A percentile compares a stretch with the other conserved stretches of the same genome.
These are phyloP conservation scores for Cercospora sojina DNA, from an alignment of 2,329 filamentous ascomycete genomes.

Conservation along the genomic window DNA sequence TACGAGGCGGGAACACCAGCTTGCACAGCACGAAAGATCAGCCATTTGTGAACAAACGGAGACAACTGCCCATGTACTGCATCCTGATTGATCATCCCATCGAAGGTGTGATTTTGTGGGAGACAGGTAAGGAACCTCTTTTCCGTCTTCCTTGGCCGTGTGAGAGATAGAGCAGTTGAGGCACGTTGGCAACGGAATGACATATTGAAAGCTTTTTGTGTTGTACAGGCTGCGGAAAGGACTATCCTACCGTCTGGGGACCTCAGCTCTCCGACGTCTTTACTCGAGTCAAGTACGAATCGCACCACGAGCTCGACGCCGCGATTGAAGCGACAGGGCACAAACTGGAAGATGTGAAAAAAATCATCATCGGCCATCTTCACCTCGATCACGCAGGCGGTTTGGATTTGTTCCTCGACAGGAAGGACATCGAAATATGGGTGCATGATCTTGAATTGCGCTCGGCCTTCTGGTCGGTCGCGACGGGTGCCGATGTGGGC, in stretches of 20 bases:
- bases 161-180: neutral
- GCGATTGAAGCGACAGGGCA: conserved; percentile 39
- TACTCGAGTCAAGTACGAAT: conserved; percentile 36
- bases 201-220: neutral
- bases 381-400: conserved; percentile 40
- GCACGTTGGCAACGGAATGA: neutral
- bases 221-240: conserved; percentile 43
- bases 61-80: conserved; percentile 45
- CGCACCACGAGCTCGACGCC: conserved; percentile 38
- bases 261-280: conserved; percentile 39
- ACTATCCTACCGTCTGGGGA: conserved; percentile 39
- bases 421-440: conserved; percentile 40
- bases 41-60: conserved; percentile 44
- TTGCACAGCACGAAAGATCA: conserved; percentile 37
- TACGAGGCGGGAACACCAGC: conserved; percentile 45
- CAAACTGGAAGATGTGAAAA: conserved; percentile 39
- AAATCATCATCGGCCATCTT: conserved; percentile 41
- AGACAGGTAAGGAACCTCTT: conserved; percentile 36
- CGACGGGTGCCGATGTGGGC: conserved; percentile 39
- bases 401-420: conserved; percentile 37
- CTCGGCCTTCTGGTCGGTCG: conserved; percentile 38
- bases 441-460: conserved; percentile 37
- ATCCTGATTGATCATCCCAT: conserved; percentile 48
- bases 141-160: neutral
- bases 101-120: conserved; percentile 48